Conservation (phyloP, 495 filamentous ascomycete genomes). For the Platismatia glauca region DNA sequence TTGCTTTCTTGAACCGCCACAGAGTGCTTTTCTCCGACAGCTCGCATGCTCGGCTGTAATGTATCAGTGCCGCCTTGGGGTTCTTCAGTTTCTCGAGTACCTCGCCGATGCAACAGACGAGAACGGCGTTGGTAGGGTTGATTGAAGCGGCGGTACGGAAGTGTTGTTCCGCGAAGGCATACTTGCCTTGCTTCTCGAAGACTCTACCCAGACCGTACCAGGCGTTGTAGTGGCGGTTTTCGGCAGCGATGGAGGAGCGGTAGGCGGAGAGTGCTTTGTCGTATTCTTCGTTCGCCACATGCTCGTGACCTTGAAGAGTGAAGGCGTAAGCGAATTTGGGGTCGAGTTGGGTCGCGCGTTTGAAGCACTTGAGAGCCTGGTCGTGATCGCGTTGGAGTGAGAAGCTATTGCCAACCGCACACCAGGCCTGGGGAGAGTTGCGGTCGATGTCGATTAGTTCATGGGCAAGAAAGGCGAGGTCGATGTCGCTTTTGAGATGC, state of each 20-base stretch:
- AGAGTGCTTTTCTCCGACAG: slow-evolving; percentile 73
- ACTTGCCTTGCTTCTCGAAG: slow-evolving; percentile 90
- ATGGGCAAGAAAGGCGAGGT: slow-evolving; percentile 85
- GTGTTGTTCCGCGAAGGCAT: slow-evolving; percentile 80
- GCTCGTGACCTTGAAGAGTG: slow-evolving; percentile 91
- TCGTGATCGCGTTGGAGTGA: slow-evolving; percentile 93
- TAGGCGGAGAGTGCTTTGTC: slow-evolving; percentile 87
- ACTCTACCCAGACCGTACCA: slow-evolving; percentile 93
- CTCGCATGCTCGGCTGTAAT: slow-evolving; percentile 70
- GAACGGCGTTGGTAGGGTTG: slow-evolving; percentile 82
- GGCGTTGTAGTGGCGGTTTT: slow-evolving; percentile 88
- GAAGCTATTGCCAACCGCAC: slow-evolving; percentile 88
- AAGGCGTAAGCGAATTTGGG: slow-evolving; percentile 90
- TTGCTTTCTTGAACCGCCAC: slow-evolving; percentile 85
- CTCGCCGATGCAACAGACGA: slow-evolving; percentile 83
- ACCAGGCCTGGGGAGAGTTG: slow-evolving; percentile 90
- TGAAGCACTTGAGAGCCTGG: slow-evolving; percentile 90
- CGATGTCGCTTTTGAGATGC: slow-evolving; percentile 86
- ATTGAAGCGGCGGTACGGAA: slow-evolving; percentile 78
- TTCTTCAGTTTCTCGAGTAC: slow-evolving; percentile 83
- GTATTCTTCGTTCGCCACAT: slow-evolving; percentile 93
- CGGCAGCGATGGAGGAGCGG: slow-evolving; percentile 69
- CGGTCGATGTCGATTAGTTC: slow-evolving; percentile 78
- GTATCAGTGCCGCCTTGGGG: slow-evolving; percentile 61
- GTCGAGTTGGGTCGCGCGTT: slow-evolving; percentile 81